Evolutionary conservation across 2,329 filamentous ascomycete species (phyloP).

Genomic region (Myotisia sp.): DNA sequence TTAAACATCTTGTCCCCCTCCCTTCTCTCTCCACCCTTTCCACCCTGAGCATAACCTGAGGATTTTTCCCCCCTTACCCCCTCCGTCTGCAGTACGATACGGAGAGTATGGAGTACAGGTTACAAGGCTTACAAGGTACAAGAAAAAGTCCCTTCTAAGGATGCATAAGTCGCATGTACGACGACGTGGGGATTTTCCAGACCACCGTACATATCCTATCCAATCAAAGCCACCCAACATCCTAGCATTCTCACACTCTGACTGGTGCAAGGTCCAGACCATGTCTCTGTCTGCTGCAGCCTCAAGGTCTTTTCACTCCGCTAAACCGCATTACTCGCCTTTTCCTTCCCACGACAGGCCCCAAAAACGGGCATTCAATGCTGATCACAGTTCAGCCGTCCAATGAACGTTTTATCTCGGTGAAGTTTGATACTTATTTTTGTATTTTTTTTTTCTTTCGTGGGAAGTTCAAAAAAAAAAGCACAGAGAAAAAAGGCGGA

Average conservation of each 20-base stretch:
- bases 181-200: conserved; percentile 4
- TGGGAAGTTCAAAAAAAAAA: too few relatives aligned
- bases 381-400: conserved; percentile 1
- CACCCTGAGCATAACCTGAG: too few relatives aligned
- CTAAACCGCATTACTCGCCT: conserved; percentile 1
- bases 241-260: conserved; percentile 1
- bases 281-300: conserved; percentile 4
- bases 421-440: too few relatives aligned
- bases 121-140: conserved; percentile 6
- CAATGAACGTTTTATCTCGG: conserved; percentile 1
- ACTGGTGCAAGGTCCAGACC: conserved; percentile 5
- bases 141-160: too few relatives aligned
- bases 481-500: too few relatives aligned
- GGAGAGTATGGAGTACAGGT: too few relatives aligned
- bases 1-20: too few relatives aligned
- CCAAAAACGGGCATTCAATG: conserved; percentile 1
- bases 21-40: too few relatives aligned
- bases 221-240: conserved; percentile 1
- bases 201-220: neutral
- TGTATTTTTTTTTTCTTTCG: too few relatives aligned
- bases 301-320: neutral
- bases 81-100: too few relatives aligned
- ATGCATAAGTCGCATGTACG: conserved; percentile 3
- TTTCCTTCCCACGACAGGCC: conserved; percentile 3
- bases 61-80: too few relatives aligned